Evolutionary conservation across 805 yeast species (phyloP).

Genomic region (Candida gorgasii): DNA sequence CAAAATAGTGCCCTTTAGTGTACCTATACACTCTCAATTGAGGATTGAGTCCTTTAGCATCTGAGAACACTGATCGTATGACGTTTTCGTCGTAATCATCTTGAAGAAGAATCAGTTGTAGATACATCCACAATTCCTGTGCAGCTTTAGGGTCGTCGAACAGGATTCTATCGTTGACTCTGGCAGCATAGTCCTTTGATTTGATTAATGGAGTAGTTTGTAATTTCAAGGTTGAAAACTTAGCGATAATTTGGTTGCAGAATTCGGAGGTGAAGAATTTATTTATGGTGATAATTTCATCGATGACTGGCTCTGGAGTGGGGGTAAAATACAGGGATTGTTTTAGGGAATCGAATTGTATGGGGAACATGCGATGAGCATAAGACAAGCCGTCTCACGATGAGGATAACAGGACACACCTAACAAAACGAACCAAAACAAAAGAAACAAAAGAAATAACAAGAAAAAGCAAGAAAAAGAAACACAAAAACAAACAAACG

Average conservation of each 20-base stretch:
- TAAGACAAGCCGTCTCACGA: not conserved
- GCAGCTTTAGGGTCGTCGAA: slow-evolving; percentile 41
- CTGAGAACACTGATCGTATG: slow-evolving; percentile 27
- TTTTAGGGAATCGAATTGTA: slow-evolving; percentile 15
- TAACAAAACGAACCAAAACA: too few species aligned
- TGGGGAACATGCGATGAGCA: slow-evolving; percentile 25
- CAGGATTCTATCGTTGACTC: slow-evolving; percentile 54
- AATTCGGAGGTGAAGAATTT: slow-evolving; percentile 37
- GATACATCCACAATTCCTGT: slow-evolving; percentile 43
- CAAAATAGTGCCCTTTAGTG: slow-evolving; percentile 57
- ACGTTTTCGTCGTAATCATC: slow-evolving; percentile 29
- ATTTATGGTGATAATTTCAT: slow-evolving; percentile 42
- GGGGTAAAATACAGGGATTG: slow-evolving; percentile 25
- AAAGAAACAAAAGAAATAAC: too few species aligned
- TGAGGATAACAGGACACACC: not conserved
- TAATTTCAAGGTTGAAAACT: slow-evolving; percentile 29
- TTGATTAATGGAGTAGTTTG: slow-evolving; percentile 52
- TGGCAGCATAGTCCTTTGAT: slow-evolving; percentile 54
- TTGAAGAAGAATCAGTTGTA: slow-evolving; percentile 29
- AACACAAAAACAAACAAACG: too few species aligned
- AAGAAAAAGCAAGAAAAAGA: too few species aligned
- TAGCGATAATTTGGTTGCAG: slow-evolving; percentile 41
- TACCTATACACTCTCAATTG: slow-evolving; percentile 59
- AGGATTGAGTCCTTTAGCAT: slow-evolving; percentile 53
- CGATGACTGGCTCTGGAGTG: slow-evolving; percentile 24